Percentiles rank a stretch among this genome's conserved stretches.
These are phyloP conservation scores for Chloroidium sp. DNA, from an alignment of 163 green algal species.

Conservation along the genomic window DNA sequence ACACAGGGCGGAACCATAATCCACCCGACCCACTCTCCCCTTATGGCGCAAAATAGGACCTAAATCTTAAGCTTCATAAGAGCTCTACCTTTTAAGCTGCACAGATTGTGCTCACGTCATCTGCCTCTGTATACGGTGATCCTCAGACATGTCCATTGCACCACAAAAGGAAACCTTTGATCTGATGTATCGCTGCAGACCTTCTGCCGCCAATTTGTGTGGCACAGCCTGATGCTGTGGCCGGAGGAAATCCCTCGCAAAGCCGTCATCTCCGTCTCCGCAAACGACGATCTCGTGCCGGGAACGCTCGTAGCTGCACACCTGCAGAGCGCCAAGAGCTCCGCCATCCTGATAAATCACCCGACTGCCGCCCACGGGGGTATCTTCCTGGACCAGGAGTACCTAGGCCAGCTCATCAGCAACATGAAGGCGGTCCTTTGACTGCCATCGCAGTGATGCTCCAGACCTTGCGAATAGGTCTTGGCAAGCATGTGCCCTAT, in stretches of 20 bases:
- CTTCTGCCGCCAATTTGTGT: conserved; percentile 51
- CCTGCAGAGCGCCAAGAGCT: conserved; percentile 2
- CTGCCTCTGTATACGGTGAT: too few relatives aligned
- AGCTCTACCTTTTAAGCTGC: too few relatives aligned
- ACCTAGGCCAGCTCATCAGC: conserved; percentile 13
- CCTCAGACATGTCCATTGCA: too few relatives aligned
- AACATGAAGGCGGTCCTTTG: conserved; percentile 1
- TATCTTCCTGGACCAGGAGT: conserved; percentile 29
- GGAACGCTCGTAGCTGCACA: conserved; percentile 21
- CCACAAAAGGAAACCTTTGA: too few relatives aligned
- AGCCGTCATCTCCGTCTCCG: conserved; percentile 31
- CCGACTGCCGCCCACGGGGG: conserved; percentile 37
- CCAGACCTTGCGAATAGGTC: too few relatives aligned
- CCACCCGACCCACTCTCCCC: too few relatives aligned
- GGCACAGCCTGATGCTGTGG: conserved; percentile 46
- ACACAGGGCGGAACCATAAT: too few relatives aligned
- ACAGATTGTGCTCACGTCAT: too few relatives aligned
- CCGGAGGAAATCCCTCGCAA: conserved; percentile 37
- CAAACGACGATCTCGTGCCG: conserved; percentile 48
- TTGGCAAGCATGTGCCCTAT: too few relatives aligned
- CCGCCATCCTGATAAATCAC: conserved; percentile 23
- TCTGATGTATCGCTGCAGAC: conserved; percentile 15
- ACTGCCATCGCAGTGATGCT: too few relatives aligned
- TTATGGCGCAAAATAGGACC: too few relatives aligned
- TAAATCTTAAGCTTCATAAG: too few relatives aligned